Evolutionary conservation across 345 rosid species (phyloP).

Genomic region (Pistacia atlantica): DNA sequence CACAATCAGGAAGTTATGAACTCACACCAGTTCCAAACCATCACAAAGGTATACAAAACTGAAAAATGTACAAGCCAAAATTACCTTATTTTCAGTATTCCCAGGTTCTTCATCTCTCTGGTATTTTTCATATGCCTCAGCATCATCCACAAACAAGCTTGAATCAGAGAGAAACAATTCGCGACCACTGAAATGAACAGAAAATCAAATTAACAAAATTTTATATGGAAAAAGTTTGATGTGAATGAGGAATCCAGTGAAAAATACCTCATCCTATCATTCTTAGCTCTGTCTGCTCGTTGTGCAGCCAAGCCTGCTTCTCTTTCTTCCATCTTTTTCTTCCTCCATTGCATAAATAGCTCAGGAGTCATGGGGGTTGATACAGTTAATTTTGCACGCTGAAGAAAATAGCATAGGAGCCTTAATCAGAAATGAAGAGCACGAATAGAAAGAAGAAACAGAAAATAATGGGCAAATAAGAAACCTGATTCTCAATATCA

Average conservation of each 20-base stretch:
- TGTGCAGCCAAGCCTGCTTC: constrained; percentile 81
- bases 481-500: constrained; percentile 91
- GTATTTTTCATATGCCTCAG: constrained; percentile 86
- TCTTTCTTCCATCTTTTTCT: constrained; percentile 74
- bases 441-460: not conserved
- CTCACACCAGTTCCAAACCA: not conserved
- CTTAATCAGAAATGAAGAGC: not conserved
- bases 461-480: not conserved
- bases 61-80: not conserved
- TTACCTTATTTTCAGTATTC: constrained; percentile 53
- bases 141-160: constrained; percentile 94
- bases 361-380: constrained; percentile 90
- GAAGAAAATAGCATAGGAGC: constrained; percentile 27
- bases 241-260: not conserved
- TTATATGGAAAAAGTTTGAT: constrained; percentile 9
- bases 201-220: constrained; percentile 16
- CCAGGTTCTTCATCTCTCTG: constrained; percentile 72
- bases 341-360: constrained; percentile 89
- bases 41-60: not conserved
- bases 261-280: constrained; percentile 94
- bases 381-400: constrained; percentile 72
- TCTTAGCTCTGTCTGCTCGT: constrained; percentile 95
- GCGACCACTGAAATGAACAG: constrained; percentile 70
- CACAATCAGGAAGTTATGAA: not conserved
- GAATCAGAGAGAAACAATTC: constrained; percentile 91